These are phyloP conservation scores for Canavalia ensiformis DNA, from an alignment of 306 rosid species.

Conservation along the genomic window DNA sequence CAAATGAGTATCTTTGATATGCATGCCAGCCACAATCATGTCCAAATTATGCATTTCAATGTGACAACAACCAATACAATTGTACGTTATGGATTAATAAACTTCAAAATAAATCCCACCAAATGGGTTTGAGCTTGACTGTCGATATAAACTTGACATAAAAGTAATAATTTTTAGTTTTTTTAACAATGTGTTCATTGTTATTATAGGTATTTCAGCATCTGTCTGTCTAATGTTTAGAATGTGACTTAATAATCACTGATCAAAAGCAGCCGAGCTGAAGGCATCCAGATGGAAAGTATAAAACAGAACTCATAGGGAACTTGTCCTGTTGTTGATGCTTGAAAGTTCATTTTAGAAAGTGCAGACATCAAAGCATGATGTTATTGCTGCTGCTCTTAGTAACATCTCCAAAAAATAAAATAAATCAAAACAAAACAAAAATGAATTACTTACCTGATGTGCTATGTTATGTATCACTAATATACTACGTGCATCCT, in stretches of 20 bases:
- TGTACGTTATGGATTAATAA: neutral
- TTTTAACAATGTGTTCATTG: neutral
- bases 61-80: neutral
- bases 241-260: constrained; percentile 12
- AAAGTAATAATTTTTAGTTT: constrained; percentile 3
- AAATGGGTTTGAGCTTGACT: constrained; percentile 6
- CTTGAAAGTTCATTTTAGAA: constrained; percentile 31
- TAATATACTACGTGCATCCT: constrained; percentile 85
- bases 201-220: constrained; percentile 15
- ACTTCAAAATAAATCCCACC: constrained; percentile 28
- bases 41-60: constrained; percentile 37
- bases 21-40: constrained; percentile 31
- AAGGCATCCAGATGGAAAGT: neutral
- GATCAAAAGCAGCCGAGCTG: constrained; percentile 34
- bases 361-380: constrained; percentile 14
- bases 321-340: constrained; percentile 27
- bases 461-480: constrained; percentile 90
- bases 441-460: constrained; percentile 63
- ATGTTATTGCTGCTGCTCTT: constrained; percentile 25
- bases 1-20: constrained; percentile 34
- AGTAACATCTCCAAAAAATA: neutral
- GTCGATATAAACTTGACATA: constrained; percentile 9
- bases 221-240: constrained; percentile 16
- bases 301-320: constrained; percentile 13
- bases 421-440: constrained; percentile 5